Evolutionary conservation across 2,329 filamentous ascomycete species (phyloP).

Genomic region (Nemania diffusa): DNA sequence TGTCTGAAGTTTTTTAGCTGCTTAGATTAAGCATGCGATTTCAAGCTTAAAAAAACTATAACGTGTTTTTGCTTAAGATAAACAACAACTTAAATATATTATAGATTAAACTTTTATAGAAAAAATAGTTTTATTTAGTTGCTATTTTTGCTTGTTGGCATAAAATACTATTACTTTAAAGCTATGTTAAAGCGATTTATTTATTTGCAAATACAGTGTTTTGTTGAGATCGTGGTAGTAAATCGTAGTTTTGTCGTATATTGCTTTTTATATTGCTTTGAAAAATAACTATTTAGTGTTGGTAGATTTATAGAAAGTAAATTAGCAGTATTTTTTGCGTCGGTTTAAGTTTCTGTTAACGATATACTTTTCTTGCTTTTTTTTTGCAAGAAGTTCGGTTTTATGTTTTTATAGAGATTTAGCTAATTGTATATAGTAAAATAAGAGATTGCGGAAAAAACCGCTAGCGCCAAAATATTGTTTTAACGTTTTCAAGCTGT

Average conservation of each 20-base stretch:
- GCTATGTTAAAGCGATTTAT: conserved; percentile 4
- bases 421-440: too few relatives aligned
- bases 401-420: too few relatives aligned
- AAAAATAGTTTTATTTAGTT: neutral
- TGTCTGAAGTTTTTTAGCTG: conserved; percentile 13
- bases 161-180: conserved; percentile 26
- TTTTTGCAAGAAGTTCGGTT: too few relatives aligned
- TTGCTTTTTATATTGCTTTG: too few relatives aligned
- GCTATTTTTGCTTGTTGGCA: neutral
- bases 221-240: conserved; percentile 8
- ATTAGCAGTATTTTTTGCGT: conserved; percentile 1
- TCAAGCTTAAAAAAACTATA: too few relatives aligned
- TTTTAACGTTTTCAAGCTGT: too few relatives aligned
- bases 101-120: conserved; percentile 4
- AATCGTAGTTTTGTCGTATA: neutral
- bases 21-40: conserved; percentile 12
- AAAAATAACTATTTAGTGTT: too few relatives aligned
- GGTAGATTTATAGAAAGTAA: too few relatives aligned
- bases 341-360: neutral
- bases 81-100: conserved; percentile 12
- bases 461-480: too few relatives aligned
- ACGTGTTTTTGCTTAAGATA: too few relatives aligned
- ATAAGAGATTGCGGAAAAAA: too few relatives aligned
- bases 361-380: too few relatives aligned
- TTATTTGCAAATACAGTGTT: conserved; percentile 10